Percentiles rank a stretch among this genome's conserved stretches.
Evolutionary conservation across 345 rosid genomes (phyloP).

Genomic region (Brassica carinata): DNA sequence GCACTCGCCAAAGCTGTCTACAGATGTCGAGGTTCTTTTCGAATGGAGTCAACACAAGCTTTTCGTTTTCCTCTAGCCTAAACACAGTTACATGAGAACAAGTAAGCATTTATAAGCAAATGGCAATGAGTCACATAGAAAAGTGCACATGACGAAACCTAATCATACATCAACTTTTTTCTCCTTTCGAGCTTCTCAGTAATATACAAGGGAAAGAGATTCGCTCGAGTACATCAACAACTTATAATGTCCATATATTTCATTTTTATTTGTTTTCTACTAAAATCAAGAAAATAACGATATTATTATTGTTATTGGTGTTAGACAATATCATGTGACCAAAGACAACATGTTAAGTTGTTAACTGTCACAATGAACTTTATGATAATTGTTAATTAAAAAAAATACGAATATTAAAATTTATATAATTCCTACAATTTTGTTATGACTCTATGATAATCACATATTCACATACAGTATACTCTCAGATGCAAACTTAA

Average conservation of each 20-base stretch:
- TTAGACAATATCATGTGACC: background rate
- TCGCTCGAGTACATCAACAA: too few species aligned
- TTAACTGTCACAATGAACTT: background rate
- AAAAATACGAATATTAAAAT: background rate
- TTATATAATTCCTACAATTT: background rate
- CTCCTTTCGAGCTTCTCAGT: too few species aligned
- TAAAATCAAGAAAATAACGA: too few species aligned
- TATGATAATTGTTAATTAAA: background rate
- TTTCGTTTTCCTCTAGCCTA: slow-evolving; percentile 97
- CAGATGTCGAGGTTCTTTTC: slow-evolving; percentile 98
- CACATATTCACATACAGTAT: background rate
- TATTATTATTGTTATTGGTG: too few species aligned
- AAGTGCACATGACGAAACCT: background rate
- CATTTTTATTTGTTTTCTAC: too few species aligned
- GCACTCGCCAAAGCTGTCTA: slow-evolving; percentile 99
- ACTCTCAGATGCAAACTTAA: background rate
- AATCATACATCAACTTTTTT: slow-evolving; percentile 7
- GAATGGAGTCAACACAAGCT: slow-evolving; percentile 91
- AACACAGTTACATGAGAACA: slow-evolving; percentile 21
- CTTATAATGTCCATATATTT: too few species aligned
- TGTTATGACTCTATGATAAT: background rate
- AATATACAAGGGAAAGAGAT: too few species aligned
- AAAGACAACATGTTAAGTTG: background rate
- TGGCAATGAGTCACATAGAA: slow-evolving; percentile 8
- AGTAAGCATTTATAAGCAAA: slow-evolving; percentile 9